A percentile compares a stretch with the other conserved stretches of the same genome.
Evolutionary conservation across 495 filamentous ascomycete genomes (phyloP).

Genomic region (Mytilinidion resinicola): DNA sequence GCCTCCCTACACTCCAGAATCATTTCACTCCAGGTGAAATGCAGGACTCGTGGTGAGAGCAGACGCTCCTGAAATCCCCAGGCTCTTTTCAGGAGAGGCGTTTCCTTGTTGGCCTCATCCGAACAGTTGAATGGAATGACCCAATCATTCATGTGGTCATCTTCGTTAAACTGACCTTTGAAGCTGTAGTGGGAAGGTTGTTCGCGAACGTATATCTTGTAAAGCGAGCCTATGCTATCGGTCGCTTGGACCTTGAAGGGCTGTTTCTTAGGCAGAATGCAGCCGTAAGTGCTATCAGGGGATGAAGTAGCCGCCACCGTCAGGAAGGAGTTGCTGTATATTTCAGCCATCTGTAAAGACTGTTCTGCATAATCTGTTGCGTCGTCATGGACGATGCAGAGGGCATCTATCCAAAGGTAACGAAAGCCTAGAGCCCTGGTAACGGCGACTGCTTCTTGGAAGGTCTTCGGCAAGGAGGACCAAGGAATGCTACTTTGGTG

Average conservation of each 20-base stretch:
- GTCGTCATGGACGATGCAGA: constrained; percentile 25
- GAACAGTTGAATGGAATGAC: constrained; percentile 22
- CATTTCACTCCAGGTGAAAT: constrained; percentile 27
- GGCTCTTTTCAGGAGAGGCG: constrained; percentile 22
- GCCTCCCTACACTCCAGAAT: constrained; percentile 28
- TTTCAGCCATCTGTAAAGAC: constrained; percentile 10
- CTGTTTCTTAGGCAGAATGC: constrained; percentile 16
- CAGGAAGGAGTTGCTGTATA: constrained; percentile 22
- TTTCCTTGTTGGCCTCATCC: constrained; percentile 15
- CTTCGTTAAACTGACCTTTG: constrained; percentile 22
- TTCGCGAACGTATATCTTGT: constrained; percentile 24
- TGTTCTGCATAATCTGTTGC: constrained; percentile 5
- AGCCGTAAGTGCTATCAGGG: constrained; percentile 11
- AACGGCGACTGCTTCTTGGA: constrained; percentile 22
- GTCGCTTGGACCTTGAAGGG: constrained; percentile 26
- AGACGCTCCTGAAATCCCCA: constrained; percentile 29
- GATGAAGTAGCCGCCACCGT: constrained; percentile 25
- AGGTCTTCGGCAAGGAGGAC: constrained; percentile 20
- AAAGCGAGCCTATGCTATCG: constrained; percentile 20
- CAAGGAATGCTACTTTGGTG: constrained; percentile 18
- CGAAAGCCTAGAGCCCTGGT: constrained; percentile 19
- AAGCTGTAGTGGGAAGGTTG: constrained; percentile 26
- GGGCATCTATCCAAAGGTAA: constrained; percentile 22
- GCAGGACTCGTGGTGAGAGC: constrained; percentile 21
- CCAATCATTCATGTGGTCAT: constrained; percentile 25